Evolutionary conservation across 2,329 filamentous ascomycete genomes (phyloP).

Genomic region (Aureobasidium sp.): DNA sequence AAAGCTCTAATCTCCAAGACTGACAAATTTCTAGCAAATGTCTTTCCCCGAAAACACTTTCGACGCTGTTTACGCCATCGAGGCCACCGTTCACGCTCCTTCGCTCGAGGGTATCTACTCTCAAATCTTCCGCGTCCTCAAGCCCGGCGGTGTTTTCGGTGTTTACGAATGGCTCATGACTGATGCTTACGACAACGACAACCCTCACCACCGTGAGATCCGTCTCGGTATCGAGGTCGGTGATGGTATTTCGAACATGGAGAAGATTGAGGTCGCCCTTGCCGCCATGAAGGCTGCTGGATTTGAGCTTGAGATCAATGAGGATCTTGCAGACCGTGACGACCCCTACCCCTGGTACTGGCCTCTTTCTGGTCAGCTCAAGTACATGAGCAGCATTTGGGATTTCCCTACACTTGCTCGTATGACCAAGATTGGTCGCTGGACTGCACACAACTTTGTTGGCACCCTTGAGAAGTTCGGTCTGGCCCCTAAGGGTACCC

Average conservation of each 20-base stretch:
- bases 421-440: constrained; percentile 81
- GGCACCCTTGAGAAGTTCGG: constrained; percentile 67
- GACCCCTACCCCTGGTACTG: constrained; percentile 89
- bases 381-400: constrained; percentile 70
- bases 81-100: constrained; percentile 92
- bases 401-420: constrained; percentile 79
- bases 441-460: constrained; percentile 67
- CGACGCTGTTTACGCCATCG: constrained; percentile 93
- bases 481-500: constrained; percentile 73
- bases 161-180: constrained; percentile 99
- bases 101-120: constrained; percentile 85
- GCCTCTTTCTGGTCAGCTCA: constrained; percentile 77
- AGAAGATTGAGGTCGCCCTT: constrained; percentile 72
- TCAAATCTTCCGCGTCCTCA: constrained; percentile 90
- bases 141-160: constrained; percentile 91
- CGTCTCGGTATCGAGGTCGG: constrained; percentile 92
- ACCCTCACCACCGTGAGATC: constrained; percentile 79
- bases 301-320: constrained; percentile 74
- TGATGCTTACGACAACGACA: constrained; percentile 83
- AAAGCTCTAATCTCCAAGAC: constrained; percentile 8
- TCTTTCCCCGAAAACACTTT: constrained; percentile 86
- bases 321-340: constrained; percentile 73
- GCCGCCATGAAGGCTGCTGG: constrained; percentile 79
- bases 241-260: constrained; percentile 97
- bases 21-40: constrained; percentile 61